Evolutionary conservation across 768 basidiomycete genomes (phyloP).

Genomic region (Cubamyces sp.): DNA sequence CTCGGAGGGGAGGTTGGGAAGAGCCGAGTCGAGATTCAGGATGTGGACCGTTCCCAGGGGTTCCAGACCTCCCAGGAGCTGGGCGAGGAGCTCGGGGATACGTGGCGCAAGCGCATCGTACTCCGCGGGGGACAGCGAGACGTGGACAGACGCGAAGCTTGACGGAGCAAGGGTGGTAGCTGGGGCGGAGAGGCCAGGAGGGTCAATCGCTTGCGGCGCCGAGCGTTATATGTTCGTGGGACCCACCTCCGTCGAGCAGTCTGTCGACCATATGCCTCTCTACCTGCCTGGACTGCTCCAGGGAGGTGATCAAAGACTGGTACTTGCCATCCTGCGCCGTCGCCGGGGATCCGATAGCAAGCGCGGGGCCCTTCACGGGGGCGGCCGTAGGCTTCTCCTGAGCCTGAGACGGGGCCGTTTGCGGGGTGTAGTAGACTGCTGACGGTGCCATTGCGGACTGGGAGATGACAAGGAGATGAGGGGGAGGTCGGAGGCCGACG

Average conservation of each 20-base stretch:
- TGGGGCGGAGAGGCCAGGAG: constrained; percentile 32
- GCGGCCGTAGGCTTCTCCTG: constrained; percentile 35
- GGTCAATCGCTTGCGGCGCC: constrained; percentile 1
- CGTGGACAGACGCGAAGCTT: constrained; percentile 66
- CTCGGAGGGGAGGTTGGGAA: constrained; percentile 54
- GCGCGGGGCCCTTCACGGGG: constrained; percentile 49
- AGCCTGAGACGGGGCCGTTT: constrained; percentile 21
- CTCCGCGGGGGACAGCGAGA: constrained; percentile 66
- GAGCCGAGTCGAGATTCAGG: constrained; percentile 51
- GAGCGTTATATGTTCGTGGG: constrained; percentile 2
- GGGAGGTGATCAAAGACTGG: constrained; percentile 64
- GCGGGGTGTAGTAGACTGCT: constrained; percentile 46
- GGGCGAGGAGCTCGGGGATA: constrained; percentile 58
- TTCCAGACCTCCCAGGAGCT: constrained; percentile 60
- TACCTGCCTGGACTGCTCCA: constrained; percentile 58
- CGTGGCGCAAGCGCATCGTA: constrained; percentile 60
- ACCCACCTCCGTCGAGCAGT: constrained; percentile 76
- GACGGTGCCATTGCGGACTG: constrained; percentile 59
- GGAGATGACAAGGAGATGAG: not conserved
- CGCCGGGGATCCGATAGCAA: constrained; percentile 77
- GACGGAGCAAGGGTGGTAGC: constrained; percentile 60
- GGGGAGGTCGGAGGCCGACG: not conserved
- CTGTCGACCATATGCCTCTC: constrained; percentile 86
- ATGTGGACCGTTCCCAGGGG: constrained; percentile 75
- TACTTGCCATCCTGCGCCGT: constrained; percentile 83